Evolutionary conservation across 2,329 filamentous ascomycete species (phyloP).

Genomic region (Exophiala oligosperma): DNA sequence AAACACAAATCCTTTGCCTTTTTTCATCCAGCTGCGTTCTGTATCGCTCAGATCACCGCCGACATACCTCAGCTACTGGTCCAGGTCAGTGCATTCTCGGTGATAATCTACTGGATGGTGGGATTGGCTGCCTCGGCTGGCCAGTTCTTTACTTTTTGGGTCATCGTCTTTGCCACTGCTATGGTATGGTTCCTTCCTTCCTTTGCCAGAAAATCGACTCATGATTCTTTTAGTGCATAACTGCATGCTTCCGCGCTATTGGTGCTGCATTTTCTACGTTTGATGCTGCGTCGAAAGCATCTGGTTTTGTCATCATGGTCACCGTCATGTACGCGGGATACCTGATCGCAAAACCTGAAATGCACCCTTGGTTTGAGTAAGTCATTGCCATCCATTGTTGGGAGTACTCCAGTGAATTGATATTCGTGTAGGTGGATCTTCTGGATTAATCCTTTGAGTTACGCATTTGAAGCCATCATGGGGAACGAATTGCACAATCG

Average conservation of each 20-base stretch:
- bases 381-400: constrained; percentile 36
- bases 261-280: constrained; percentile 59
- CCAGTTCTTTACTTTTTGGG: constrained; percentile 64
- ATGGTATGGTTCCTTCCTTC: constrained; percentile 43
- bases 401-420: too few relatives aligned
- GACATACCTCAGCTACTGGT: constrained; percentile 58
- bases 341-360: constrained; percentile 46
- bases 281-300: constrained; percentile 59
- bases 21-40: constrained; percentile 54
- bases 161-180: constrained; percentile 50
- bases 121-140: constrained; percentile 53
- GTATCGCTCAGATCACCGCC: constrained; percentile 46
- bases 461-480: constrained; percentile 40
- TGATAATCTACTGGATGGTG: constrained; percentile 66
- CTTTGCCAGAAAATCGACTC: constrained; percentile 6
- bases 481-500: constrained; percentile 39
- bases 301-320: constrained; percentile 39
- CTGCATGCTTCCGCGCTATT: constrained; percentile 57
- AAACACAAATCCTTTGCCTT: constrained; percentile 61
- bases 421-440: constrained; percentile 43
- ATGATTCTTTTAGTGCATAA: constrained; percentile 47
- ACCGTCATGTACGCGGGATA: constrained; percentile 45
- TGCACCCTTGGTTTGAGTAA: constrained; percentile 54
- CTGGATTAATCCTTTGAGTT: constrained; percentile 42
- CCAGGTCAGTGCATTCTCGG: constrained; percentile 58